Conservation (phyloP, 345 rosid genomes). For the Citrus sp. region DNA sequence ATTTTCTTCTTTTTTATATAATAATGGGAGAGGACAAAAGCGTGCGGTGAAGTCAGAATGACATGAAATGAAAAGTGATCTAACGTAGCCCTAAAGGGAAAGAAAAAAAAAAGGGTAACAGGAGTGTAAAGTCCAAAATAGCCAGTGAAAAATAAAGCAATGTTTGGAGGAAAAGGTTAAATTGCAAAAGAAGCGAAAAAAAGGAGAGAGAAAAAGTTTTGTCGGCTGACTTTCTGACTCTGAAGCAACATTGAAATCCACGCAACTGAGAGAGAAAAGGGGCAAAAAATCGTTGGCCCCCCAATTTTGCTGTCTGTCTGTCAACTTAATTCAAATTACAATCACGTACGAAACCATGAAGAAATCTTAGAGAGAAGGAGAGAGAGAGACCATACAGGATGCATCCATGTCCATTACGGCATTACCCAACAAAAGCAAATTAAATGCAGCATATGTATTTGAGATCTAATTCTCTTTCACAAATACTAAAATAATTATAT, state of each 20-base stretch:
- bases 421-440: background rate
- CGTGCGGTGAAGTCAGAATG: background rate
- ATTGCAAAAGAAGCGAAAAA: background rate
- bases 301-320: background rate
- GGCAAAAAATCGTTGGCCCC: conserved; percentile 9
- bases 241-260: conserved; percentile 49
- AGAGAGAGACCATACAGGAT: background rate
- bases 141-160: background rate
- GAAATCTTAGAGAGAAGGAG: background rate
- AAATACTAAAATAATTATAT: background rate
- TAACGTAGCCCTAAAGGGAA: background rate
- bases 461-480: background rate
- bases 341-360: conserved; percentile 30
- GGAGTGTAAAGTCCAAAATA: background rate
- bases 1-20: background rate
- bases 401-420: background rate
- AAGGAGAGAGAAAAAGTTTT: conserved; percentile 9
- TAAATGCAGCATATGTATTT: background rate
- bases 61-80: background rate
- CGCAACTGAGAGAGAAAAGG: conserved; percentile 21
- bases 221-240: conserved; percentile 38
- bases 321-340: background rate
- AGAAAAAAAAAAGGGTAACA: background rate
- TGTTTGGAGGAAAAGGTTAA: background rate
- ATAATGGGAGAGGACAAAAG: background rate